Base-by-base conservation (phyloP, 208 protist species). In the Acanthamoeba royreba region DNA sequence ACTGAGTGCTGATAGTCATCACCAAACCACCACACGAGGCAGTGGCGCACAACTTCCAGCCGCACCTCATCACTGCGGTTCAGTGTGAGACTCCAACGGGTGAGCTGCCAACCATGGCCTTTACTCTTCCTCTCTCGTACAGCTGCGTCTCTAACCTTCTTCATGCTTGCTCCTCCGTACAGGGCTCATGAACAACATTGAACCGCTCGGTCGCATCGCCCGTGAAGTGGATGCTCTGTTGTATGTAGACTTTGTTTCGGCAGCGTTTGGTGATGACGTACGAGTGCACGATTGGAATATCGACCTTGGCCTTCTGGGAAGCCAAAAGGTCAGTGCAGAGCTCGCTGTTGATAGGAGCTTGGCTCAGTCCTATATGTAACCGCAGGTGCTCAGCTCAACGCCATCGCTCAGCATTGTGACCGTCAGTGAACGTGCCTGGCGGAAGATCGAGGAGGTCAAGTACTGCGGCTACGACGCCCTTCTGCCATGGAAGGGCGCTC, bases 1-100 rank as follows among this genome's bases (percentile, higher is more conserved):
- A 13, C 25, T 86, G 47, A n/a, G 22, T 5, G 19, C 46, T 22
- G 19, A 86, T 25, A 33, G 77, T 61, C 46, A n/a, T 40, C 79
- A n/a, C 25, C 79, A n/a, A 8, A 2, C 46, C 25, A 63, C 49
- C 52, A 58, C 52, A 58, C 52, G 4, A 58, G n/a, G 25, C 77
- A 49, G 47, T 28, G 19, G 83, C 83, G 0, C 53, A 42, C 11
- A 46, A 25, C 43, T 92, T 92, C 38, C 7, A 47, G 49, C 87
- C 87, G n/a, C 45, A 66, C 58, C 47, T 92, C 1, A 92, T 92
- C 58, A 92, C 87, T 35, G 87, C 87, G n/a, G 87, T 92, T 38
- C 87, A 92, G 28, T 92, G 87, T 28, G 87, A 81, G 22, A 88
- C 79, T 13, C 79, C 79, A 45, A 43, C 79, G 31, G 79, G 77